phyloP scores from a whole-genome alignment of 202 grass and related monocot genomes.

The Panicum hallii region DNA sequence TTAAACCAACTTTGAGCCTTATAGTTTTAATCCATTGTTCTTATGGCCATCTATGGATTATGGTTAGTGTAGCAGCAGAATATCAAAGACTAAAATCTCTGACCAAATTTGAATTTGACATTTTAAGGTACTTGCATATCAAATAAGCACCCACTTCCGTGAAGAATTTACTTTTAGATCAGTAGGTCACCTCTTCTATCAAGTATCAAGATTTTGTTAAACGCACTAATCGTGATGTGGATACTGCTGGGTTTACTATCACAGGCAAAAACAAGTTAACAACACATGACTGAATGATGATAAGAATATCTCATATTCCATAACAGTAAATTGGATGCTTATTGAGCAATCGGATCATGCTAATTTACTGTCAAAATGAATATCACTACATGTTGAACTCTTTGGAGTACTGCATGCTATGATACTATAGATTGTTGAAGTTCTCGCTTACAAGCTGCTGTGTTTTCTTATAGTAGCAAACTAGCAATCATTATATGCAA shows the following conservation, averaged over 20 bases:
- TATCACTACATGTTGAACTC: not conserved
- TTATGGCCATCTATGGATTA: slow-evolving; percentile 12
- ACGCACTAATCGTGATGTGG: not conserved
- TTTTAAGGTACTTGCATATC: not conserved
- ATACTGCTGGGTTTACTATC: not conserved
- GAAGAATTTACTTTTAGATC: not conserved
- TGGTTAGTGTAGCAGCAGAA: not conserved
- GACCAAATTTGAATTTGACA: not conserved
- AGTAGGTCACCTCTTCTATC: not conserved
- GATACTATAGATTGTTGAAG: not conserved
- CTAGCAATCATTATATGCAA: no score
- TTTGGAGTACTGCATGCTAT: not conserved
- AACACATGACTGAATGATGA: not conserved
- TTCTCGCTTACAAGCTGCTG: not conserved
- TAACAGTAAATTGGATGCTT: not conserved
- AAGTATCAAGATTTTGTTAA: slow-evolving; percentile 1
- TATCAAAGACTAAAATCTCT: slow-evolving; percentile 7
- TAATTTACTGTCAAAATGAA: not conserved
- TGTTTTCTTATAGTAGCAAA: no score
- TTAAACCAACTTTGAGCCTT: not conserved
- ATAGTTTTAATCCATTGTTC: not conserved
- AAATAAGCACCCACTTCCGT: not conserved
- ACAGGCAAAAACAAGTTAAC: not conserved
- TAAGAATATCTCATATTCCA: not conserved
- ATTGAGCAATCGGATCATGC: not conserved